Conservation (phyloP, 768 basidiomycete species). For the Strobilomyces dryophilus region DNA sequence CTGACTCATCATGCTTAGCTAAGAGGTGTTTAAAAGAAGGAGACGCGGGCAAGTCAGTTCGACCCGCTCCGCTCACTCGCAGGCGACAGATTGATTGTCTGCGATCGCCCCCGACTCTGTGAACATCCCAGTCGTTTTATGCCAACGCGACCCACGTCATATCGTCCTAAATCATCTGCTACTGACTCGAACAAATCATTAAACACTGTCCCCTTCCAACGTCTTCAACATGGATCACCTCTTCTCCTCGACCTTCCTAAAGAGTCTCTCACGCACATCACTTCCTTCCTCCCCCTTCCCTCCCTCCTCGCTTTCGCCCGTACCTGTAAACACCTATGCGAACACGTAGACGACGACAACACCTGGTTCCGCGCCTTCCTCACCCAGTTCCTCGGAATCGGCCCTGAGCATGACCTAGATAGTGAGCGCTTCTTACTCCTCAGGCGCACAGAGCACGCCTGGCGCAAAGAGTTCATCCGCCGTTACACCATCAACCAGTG, state of each 20-base stretch:
- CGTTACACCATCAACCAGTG: slow-evolving; percentile 56
- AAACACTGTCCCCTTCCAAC: slow-evolving; percentile 18
- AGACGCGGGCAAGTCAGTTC: background rate
- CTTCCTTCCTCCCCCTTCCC: slow-evolving; percentile 64
- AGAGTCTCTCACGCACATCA: slow-evolving; percentile 75
- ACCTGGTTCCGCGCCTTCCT: slow-evolving; percentile 78
- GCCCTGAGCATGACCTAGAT: slow-evolving; percentile 57
- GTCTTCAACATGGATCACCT: slow-evolving; percentile 47
- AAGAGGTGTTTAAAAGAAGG: background rate
- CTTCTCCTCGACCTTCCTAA: slow-evolving; percentile 50
- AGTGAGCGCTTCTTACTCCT: slow-evolving; percentile 47
- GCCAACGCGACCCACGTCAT: slow-evolving; percentile 52
- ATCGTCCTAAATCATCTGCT: slow-evolving; percentile 35
- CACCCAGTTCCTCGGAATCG: slow-evolving; percentile 60
- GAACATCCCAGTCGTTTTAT: slow-evolving; percentile 48
- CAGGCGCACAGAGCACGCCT: slow-evolving; percentile 52
- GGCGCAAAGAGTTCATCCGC: slow-evolving; percentile 67
- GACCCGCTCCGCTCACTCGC: slow-evolving; percentile 12
- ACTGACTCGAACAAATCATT: slow-evolving; percentile 26
- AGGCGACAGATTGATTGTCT: slow-evolving; percentile 19
- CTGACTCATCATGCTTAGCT: slow-evolving; percentile 2
- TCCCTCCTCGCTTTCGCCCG: slow-evolving; percentile 54
- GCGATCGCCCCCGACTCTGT: slow-evolving; percentile 17
- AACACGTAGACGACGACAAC: slow-evolving; percentile 72
- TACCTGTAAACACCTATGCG: slow-evolving; percentile 49